Evolutionary conservation across 441 rosid genomes (phyloP).

Genomic region (Populus tomentosa): DNA sequence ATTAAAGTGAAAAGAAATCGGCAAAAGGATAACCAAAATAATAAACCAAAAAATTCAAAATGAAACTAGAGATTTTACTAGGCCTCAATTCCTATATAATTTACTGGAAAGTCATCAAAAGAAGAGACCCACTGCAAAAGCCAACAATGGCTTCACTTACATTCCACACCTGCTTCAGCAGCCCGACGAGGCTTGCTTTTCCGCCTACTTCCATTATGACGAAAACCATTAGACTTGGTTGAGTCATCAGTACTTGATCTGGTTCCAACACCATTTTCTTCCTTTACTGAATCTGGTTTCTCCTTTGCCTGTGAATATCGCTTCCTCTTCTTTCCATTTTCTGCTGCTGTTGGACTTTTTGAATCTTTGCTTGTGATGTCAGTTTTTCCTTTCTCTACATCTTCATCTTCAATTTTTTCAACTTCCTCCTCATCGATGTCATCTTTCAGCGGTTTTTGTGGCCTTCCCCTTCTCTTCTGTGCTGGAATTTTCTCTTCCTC

Average conservation of each 20-base stretch:
- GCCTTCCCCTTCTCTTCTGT: conserved; percentile 72
- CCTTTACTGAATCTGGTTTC: conserved; percentile 42
- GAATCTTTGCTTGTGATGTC: conserved; percentile 31
- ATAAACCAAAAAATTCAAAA: conserved; percentile 21
- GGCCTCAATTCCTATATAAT: conserved; percentile 32
- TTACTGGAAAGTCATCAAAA: conserved; percentile 17
- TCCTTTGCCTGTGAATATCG: conserved; percentile 39
- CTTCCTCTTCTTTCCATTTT: conserved; percentile 62
- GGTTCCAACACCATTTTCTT: conserved; percentile 46
- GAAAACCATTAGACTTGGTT: conserved; percentile 63
- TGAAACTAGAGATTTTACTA: conserved; percentile 22
- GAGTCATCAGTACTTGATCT: conserved; percentile 61
- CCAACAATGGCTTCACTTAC: conserved; percentile 41
- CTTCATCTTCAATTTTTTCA: conserved; percentile 51
- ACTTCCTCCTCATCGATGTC: conserved; percentile 47
- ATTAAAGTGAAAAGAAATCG: conserved; percentile 19
- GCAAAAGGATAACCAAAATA: conserved; percentile 23
- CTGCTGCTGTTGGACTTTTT: conserved; percentile 32
- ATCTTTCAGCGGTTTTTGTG: conserved; percentile 57
- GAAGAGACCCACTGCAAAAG: conserved; percentile 17
- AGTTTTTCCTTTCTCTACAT: conserved; percentile 41
- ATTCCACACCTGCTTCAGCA: conserved; percentile 91
- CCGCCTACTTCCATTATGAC: conserved; percentile 86
- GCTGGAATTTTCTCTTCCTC: conserved; percentile 59
- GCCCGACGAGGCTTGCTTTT: conserved; percentile 94